These are phyloP conservation scores for Hymenoscyphus infarciens DNA, from an alignment of 2,329 filamentous ascomycete genomes.

Conservation along the genomic window DNA sequence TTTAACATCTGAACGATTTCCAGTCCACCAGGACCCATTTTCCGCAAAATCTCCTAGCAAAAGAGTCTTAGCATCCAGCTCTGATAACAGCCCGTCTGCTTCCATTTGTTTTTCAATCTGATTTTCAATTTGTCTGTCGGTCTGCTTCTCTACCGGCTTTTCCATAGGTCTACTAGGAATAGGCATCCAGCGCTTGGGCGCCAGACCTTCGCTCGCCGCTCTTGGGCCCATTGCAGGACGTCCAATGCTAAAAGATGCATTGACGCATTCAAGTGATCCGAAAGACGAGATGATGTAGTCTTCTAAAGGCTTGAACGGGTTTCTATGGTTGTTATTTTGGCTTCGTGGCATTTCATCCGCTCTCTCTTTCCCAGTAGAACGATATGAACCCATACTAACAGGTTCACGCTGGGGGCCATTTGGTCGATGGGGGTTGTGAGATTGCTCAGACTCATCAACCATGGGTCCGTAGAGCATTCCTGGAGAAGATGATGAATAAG, in stretches of 20 bases:
- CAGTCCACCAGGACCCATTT: constrained; percentile 81
- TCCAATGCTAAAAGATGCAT: constrained; percentile 65
- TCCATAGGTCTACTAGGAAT: constrained; percentile 14
- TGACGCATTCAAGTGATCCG: constrained; percentile 67
- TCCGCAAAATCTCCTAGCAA: constrained; percentile 73
- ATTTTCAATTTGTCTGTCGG: neutral
- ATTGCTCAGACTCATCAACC: constrained; percentile 18
- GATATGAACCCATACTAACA: neutral
- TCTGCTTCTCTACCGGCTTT: constrained; percentile 31
- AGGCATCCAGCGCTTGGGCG: constrained; percentile 21
- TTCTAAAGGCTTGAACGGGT: constrained; percentile 72
- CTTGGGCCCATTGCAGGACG: constrained; percentile 38
- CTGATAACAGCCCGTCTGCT: constrained; percentile 42
- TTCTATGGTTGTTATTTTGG: constrained; percentile 40
- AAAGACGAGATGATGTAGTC: constrained; percentile 72
- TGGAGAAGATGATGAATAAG: constrained; percentile 30
- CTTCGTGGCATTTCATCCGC: constrained; percentile 38
- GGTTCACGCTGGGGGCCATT: neutral
- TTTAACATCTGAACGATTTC: constrained; percentile 44
- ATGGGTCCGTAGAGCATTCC: constrained; percentile 26
- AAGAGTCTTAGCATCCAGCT: constrained; percentile 71
- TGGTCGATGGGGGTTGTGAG: constrained; percentile 9
- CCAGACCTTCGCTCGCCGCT: constrained; percentile 30
- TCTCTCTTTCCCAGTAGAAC: constrained; percentile 9
- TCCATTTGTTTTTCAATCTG: constrained; percentile 33